Evolutionary conservation across 1,139 yeast genomes (phyloP), one percentile per base, ranked within the genome.

Genomic region (Diutina sp.): DNA sequence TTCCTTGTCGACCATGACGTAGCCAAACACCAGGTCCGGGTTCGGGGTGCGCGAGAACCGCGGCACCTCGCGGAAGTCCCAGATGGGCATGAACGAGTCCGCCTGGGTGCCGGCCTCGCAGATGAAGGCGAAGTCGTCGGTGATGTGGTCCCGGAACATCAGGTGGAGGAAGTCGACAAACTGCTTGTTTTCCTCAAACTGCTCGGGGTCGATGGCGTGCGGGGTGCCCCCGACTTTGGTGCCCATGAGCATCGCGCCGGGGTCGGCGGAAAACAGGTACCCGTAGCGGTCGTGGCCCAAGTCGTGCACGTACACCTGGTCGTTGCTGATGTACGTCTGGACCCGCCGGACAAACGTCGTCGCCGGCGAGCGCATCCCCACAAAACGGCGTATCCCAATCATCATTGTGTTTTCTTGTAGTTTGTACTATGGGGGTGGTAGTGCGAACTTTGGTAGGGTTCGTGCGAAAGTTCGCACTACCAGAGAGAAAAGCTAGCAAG

Each of bases 11-110:
- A 88, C 85, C 61, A 77, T 77, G 6, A 87, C 83, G 63, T 85
- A 86, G 0, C 96, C 96, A 58, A 84, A 73, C 1, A 83, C 83
- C 63, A 85, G 86, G 60, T 85, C 90, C 5, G 86, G 80, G 29
- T 84, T 87, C 0, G 95, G 90, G 25, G 82, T 78, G 58, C 95
- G 75, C 12, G 88, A 88, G 61, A 79, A 82, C 29, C 80, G 72
- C 0, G 95, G 91, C 2, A 83, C 77, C 56, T 78, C 81, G 59
- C 95, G 73, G 60, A 85, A 75, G 65, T 88, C 96, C 63, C 82
- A 85, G 52, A 88, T 78, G 6, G 90, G 89, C 85, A 86, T 83
- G 67, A 69, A 84, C 0, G 79, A 70, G 51, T 73, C 67, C 28
- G 79, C 78, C 63, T 80, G 84, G 46, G 80, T 78, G 6, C 82